Evolutionary conservation across 1,284 basidiomycete genomes (phyloP).

Genomic region (Cryptococcus hybrid): DNA sequence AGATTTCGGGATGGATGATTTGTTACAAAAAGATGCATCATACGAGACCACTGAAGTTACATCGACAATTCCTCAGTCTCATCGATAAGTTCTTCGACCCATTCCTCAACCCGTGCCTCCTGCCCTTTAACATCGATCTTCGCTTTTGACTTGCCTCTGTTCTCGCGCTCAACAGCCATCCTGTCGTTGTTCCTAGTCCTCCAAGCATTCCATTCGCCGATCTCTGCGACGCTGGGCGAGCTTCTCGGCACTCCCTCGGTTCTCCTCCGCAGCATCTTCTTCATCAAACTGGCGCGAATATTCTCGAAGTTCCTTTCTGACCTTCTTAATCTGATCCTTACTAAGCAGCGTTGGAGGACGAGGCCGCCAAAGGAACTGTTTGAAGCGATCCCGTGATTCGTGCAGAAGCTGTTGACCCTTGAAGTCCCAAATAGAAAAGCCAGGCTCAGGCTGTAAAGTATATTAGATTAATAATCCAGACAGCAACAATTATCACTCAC

Average conservation of each 20-base stretch:
- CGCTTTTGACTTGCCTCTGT: slow-evolving; percentile 31
- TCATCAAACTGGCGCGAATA: slow-evolving; percentile 93
- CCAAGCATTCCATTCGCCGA: slow-evolving; percentile 99
- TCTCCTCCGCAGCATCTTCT: slow-evolving; percentile 94
- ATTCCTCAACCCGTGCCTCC: slow-evolving; percentile 82
- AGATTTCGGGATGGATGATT: no score
- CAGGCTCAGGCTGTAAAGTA: slow-evolving; percentile 78
- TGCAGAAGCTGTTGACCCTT: slow-evolving; percentile 89
- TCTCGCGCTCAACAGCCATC: slow-evolving; percentile 36
- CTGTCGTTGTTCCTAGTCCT: slow-evolving; percentile 45
- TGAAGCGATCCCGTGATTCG: slow-evolving; percentile 89
- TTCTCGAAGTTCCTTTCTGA: slow-evolving; percentile 88
- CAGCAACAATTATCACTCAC: slow-evolving; percentile 54
- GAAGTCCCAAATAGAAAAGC: slow-evolving; percentile 98
- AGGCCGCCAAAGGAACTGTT: slow-evolving; percentile 98
- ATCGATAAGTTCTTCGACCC: slow-evolving; percentile 87
- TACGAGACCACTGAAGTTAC: no score
- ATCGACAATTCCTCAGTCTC: slow-evolving; percentile 72
- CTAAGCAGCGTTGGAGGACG: slow-evolving; percentile 82
- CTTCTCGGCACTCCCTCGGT: slow-evolving; percentile 89
- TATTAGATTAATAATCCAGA: background rate
- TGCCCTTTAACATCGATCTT: slow-evolving; percentile 54
- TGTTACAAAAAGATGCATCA: no score
- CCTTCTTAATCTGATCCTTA: slow-evolving; percentile 77
- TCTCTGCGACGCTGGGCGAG: slow-evolving; percentile 87